phyloP scores from a whole-genome alignment of 352 stramenopile genomes.

The Pythium sukuiense region DNA sequence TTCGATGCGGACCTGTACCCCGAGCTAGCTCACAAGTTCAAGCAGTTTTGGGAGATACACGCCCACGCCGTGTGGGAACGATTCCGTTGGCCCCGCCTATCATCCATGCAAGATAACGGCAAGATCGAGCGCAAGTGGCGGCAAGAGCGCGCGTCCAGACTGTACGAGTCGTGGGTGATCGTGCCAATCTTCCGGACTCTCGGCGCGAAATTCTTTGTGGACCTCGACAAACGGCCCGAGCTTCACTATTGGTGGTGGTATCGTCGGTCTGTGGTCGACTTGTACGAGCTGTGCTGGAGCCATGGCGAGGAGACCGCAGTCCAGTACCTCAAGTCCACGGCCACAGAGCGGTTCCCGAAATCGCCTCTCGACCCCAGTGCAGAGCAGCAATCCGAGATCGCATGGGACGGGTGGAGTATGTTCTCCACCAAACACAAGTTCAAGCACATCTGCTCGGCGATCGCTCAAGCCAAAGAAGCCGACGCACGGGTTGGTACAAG shows the following conservation, averaged over 20 bases:
- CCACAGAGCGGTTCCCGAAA: constrained; percentile 7
- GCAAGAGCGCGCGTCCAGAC: constrained; percentile 18
- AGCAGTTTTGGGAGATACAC: constrained; percentile 16
- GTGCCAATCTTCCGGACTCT: constrained; percentile 5
- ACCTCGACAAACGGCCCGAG: constrained; percentile 13
- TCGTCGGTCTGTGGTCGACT: constrained; percentile 8
- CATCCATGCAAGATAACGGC: not conserved
- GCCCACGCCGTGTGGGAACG: constrained; percentile 23
- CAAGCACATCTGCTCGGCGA: not conserved
- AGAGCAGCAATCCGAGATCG: no score
- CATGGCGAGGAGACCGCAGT: not conserved
- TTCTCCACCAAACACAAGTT: constrained; percentile 2
- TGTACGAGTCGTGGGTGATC: constrained; percentile 16
- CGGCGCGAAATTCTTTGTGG: constrained; percentile 23
- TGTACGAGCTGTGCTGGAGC: not conserved
- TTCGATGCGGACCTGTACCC: constrained; percentile 11
- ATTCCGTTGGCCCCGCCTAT: constrained; percentile 4
- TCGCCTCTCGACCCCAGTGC: no score
- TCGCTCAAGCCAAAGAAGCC: not conserved
- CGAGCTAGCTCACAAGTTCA: constrained; percentile 1
- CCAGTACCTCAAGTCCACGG: constrained; percentile 1
- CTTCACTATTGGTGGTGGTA: constrained; percentile 25
- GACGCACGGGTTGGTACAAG: not conserved
- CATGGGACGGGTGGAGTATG: not conserved
- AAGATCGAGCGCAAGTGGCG: constrained; percentile 9